These are phyloP conservation scores for Penicillium sp. DNA, from an alignment of 2,329 filamentous ascomycete genomes.

Conservation along the genomic window DNA sequence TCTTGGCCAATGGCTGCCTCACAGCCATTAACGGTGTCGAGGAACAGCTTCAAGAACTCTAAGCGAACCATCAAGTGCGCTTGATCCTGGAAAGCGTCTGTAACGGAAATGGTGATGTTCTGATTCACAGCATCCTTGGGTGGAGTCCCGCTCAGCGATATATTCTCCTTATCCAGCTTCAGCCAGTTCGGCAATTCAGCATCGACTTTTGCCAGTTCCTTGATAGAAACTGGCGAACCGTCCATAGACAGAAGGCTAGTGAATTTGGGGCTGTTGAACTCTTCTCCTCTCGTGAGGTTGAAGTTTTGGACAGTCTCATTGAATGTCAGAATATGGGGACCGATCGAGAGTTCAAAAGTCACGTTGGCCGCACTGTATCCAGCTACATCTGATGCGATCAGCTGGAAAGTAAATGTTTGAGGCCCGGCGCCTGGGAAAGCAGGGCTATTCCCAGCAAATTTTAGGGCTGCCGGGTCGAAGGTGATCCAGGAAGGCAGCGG, in stretches of 20 bases:
- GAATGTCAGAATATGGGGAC: constrained; percentile 66
- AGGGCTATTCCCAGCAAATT: constrained; percentile 70
- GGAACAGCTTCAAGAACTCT: constrained; percentile 45
- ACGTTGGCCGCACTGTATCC: constrained; percentile 68
- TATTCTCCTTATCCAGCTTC: constrained; percentile 58
- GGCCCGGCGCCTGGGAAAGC: constrained; percentile 63
- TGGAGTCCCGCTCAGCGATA: constrained; percentile 64
- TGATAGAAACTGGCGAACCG: constrained; percentile 48
- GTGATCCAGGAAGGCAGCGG: constrained; percentile 79
- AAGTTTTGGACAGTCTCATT: constrained; percentile 56
- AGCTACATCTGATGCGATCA: constrained; percentile 76
- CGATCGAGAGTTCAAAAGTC: constrained; percentile 69
- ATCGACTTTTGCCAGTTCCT: constrained; percentile 53
- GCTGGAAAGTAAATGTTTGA: constrained; percentile 67
- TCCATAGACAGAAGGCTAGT: constrained; percentile 57
- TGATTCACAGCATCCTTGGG: constrained; percentile 57
- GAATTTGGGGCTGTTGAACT: constrained; percentile 55
- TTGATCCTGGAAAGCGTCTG: constrained; percentile 58
- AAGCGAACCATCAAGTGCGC: constrained; percentile 57
- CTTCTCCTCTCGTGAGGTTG: constrained; percentile 55
- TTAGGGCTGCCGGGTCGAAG: constrained; percentile 64
- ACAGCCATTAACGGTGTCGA: constrained; percentile 43
- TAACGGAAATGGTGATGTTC: constrained; percentile 61
- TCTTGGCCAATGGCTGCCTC: constrained; percentile 50
- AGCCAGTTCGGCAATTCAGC: constrained; percentile 67